Evolutionary conservation across 345 rosid species (phyloP).

Genomic region (Streptanthus diversifolius): DNA sequence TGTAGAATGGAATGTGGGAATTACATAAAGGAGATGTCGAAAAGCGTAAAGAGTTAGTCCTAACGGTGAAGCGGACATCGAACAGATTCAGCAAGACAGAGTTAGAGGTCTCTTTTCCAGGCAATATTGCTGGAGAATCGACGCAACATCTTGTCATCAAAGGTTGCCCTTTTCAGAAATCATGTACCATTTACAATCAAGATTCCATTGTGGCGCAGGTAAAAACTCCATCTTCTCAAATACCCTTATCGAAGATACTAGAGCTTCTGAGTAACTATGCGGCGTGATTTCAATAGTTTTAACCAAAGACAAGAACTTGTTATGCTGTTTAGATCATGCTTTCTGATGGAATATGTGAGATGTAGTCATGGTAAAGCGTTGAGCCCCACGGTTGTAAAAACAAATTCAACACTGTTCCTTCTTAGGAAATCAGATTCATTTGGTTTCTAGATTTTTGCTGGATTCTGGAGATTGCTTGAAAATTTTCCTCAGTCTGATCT

Average conservation of each 20-base stretch:
- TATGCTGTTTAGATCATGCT: neutral
- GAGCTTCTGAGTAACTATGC: neutral
- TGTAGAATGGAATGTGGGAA: constrained; percentile 69
- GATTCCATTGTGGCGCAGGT: constrained; percentile 81
- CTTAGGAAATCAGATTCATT: neutral
- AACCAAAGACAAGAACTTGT: neutral
- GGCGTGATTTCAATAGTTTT: neutral
- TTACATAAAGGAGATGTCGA: constrained; percentile 49
- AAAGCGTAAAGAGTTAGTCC: constrained; percentile 44
- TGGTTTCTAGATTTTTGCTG: neutral
- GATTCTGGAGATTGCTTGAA: neutral
- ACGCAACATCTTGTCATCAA: constrained; percentile 44
- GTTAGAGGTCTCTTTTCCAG: constrained; percentile 49
- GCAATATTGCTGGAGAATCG: constrained; percentile 33
- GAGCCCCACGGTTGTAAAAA: neutral
- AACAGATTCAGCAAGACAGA: constrained; percentile 53
- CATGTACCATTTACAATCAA: constrained; percentile 65
- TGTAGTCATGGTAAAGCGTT: neutral
- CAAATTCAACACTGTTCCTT: neutral
- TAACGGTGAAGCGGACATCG: constrained; percentile 50
- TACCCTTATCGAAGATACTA: neutral
- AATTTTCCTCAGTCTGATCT: neutral
- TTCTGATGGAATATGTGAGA: neutral
- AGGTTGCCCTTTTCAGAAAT: constrained; percentile 73
- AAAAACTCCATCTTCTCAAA: neutral